phyloP scores from a whole-genome alignment of 2,329 filamentous ascomycete species.

The Hymenoscyphus fraxineus region DNA sequence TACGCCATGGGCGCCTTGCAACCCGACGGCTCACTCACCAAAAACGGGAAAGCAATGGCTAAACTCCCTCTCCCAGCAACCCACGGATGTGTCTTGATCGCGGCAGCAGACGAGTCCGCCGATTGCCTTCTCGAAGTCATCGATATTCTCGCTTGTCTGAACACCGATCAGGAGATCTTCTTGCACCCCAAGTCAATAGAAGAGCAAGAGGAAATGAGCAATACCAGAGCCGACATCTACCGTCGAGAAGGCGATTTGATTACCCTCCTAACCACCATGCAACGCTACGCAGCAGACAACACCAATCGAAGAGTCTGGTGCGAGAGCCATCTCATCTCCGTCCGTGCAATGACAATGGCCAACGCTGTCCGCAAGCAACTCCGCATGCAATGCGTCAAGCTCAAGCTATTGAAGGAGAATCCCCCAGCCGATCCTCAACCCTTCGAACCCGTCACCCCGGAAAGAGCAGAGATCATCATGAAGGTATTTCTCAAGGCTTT shows the following conservation, averaged over 20 bases:
- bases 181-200: slow-evolving; percentile 57
- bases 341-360: slow-evolving; percentile 59
- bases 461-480: slow-evolving; percentile 51
- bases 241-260: slow-evolving; percentile 63
- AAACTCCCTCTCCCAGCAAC: slow-evolving; percentile 78
- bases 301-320: slow-evolving; percentile 53
- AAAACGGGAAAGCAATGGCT: slow-evolving; percentile 71
- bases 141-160: slow-evolving; percentile 70
- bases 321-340: slow-evolving; percentile 52
- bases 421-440: slow-evolving; percentile 50
- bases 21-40: slow-evolving; percentile 69
- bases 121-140: slow-evolving; percentile 79
- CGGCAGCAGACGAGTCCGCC: slow-evolving; percentile 65
- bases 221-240: slow-evolving; percentile 52
- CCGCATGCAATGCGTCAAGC: slow-evolving; percentile 50
- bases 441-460: slow-evolving; percentile 52
- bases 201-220: slow-evolving; percentile 50
- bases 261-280: slow-evolving; percentile 60
- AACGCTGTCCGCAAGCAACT: slow-evolving; percentile 60
- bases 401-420: slow-evolving; percentile 43
- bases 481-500: slow-evolving; percentile 63
- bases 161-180: slow-evolving; percentile 61
- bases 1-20: slow-evolving; percentile 73
- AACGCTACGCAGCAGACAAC: slow-evolving; percentile 56
- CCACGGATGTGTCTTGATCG: slow-evolving; percentile 77